Conservation (phyloP, 768 basidiomycete species). For the Psilocybe cubensis region DNA sequence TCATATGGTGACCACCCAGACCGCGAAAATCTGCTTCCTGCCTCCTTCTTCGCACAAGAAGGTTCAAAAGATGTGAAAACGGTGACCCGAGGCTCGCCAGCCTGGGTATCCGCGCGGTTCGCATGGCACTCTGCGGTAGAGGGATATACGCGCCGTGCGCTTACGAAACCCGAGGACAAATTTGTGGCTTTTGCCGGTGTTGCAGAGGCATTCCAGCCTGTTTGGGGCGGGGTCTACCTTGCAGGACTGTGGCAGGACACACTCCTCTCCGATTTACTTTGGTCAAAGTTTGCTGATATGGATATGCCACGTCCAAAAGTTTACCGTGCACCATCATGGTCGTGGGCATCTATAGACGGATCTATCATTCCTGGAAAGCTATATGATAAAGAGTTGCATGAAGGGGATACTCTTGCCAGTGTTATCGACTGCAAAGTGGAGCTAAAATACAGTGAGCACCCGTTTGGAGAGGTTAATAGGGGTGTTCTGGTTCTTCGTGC, state of each 20-base stretch:
- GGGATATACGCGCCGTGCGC: slow-evolving; percentile 6
- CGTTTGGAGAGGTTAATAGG: slow-evolving; percentile 5
- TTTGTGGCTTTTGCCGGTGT: slow-evolving; percentile 7
- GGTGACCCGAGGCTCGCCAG: not conserved
- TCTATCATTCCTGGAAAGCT: slow-evolving; percentile 2
- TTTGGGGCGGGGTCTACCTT: not conserved
- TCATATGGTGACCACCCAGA: not conserved
- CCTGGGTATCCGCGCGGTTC: not conserved
- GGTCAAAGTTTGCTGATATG: not conserved
- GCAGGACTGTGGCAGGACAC: slow-evolving; percentile 12
- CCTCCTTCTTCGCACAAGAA: not conserved
- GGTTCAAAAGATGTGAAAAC: not conserved
- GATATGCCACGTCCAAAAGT: not conserved
- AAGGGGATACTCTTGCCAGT: not conserved
- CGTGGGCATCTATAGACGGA: slow-evolving; percentile 11
- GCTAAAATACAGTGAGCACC: not conserved
- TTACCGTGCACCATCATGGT: slow-evolving; percentile 17
- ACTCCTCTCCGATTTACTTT: slow-evolving; percentile 8
- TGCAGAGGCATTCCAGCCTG: slow-evolving; percentile 5
- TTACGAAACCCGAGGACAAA: slow-evolving; percentile 5
- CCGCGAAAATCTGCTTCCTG: not conserved
- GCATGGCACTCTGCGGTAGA: slow-evolving; percentile 2
- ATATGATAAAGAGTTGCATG: not conserved
- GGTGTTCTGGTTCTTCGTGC: not conserved
- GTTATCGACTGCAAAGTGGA: not conserved